A percentile compares a stretch with the other conserved stretches of the same genome.
phyloP scores from a whole-genome alignment of 2,329 filamentous ascomycete genomes.

The Cordyceps tenuipes region DNA sequence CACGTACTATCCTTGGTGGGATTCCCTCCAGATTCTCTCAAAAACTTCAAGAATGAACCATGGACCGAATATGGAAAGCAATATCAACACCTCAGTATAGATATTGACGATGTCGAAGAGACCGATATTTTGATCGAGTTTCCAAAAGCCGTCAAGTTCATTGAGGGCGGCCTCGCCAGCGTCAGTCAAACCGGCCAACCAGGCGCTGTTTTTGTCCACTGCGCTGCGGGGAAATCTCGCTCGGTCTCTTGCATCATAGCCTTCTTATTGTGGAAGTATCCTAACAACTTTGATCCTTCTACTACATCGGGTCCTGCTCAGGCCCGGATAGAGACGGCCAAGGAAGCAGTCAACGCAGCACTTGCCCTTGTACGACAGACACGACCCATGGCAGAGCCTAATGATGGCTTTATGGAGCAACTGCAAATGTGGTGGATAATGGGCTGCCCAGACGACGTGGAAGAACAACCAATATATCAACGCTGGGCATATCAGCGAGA shows the following conservation, averaged over 20 bases:
- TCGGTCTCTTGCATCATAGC: slow-evolving; percentile 79
- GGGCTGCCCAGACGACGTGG: slow-evolving; percentile 61
- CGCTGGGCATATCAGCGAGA: slow-evolving; percentile 54
- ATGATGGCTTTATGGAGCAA: slow-evolving; percentile 85
- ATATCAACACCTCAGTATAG: slow-evolving; percentile 67
- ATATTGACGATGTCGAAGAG: slow-evolving; percentile 86
- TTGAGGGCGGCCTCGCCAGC: slow-evolving; percentile 58
- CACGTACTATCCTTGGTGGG: slow-evolving; percentile 81
- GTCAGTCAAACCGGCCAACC: slow-evolving; percentile 9
- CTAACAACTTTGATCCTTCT: slow-evolving; percentile 41
- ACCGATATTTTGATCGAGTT: slow-evolving; percentile 80
- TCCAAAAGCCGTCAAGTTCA: slow-evolving; percentile 70
- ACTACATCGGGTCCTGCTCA: slow-evolving; percentile 21
- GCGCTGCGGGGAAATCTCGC: slow-evolving; percentile 93
- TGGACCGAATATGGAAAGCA: slow-evolving; percentile 42
- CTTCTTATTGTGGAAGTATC: slow-evolving; percentile 67
- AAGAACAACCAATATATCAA: slow-evolving; percentile 68
- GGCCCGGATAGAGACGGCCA: slow-evolving; percentile 28
- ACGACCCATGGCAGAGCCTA: slow-evolving; percentile 77
- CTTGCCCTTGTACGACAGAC: slow-evolving; percentile 60
- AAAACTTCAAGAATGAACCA: slow-evolving; percentile 40
- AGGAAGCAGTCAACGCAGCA: slow-evolving; percentile 48
- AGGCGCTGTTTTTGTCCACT: slow-evolving; percentile 52
- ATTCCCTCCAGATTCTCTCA: slow-evolving; percentile 33
- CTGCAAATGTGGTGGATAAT: slow-evolving; percentile 81